phyloP scores from a whole-genome alignment of 495 filamentous ascomycete species.

The Daldinia concentrica region DNA sequence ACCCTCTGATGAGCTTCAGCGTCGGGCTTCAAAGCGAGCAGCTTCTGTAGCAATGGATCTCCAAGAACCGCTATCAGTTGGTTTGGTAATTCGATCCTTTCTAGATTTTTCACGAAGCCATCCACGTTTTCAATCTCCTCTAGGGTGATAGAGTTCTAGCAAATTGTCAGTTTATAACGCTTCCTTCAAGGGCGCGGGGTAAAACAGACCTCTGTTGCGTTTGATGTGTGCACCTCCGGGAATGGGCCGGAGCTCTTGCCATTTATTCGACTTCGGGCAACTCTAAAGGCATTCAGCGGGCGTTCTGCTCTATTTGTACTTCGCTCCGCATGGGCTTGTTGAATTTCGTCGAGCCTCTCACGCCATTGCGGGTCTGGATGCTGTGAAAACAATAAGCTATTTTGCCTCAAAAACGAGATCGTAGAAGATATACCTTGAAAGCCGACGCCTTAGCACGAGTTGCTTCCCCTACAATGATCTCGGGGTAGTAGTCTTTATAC shows the following conservation, averaged over 20 bases:
- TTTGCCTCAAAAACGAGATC: not conserved
- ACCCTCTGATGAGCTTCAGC: slow-evolving; percentile 64
- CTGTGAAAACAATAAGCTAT: slow-evolving; percentile 48
- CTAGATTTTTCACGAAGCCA: slow-evolving; percentile 77
- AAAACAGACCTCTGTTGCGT: slow-evolving; percentile 68
- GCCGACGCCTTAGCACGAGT: slow-evolving; percentile 62
- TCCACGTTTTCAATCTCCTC: slow-evolving; percentile 81
- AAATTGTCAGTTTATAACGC: slow-evolving; percentile 21
- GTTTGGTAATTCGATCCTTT: slow-evolving; percentile 81
- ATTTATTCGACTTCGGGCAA: slow-evolving; percentile 59
- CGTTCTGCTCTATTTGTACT: slow-evolving; percentile 47
- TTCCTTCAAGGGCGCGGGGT: not conserved
- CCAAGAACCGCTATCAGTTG: slow-evolving; percentile 80
- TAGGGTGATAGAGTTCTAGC: slow-evolving; percentile 70
- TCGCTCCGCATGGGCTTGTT: slow-evolving; percentile 64
- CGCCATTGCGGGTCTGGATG: slow-evolving; percentile 84
- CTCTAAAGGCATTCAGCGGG: slow-evolving; percentile 60
- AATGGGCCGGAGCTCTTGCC: slow-evolving; percentile 57
- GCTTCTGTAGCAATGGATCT: slow-evolving; percentile 81
- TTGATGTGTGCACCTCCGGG: slow-evolving; percentile 77
- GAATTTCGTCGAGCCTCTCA: slow-evolving; percentile 70
- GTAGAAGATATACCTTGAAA: slow-evolving; percentile 59
- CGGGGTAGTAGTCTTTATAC: slow-evolving; percentile 90
- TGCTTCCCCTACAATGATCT: slow-evolving; percentile 79
- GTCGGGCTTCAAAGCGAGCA: slow-evolving; percentile 70